Evolutionary conservation across 441 rosid species (phyloP).

Genomic region (Croton laevigatus): DNA sequence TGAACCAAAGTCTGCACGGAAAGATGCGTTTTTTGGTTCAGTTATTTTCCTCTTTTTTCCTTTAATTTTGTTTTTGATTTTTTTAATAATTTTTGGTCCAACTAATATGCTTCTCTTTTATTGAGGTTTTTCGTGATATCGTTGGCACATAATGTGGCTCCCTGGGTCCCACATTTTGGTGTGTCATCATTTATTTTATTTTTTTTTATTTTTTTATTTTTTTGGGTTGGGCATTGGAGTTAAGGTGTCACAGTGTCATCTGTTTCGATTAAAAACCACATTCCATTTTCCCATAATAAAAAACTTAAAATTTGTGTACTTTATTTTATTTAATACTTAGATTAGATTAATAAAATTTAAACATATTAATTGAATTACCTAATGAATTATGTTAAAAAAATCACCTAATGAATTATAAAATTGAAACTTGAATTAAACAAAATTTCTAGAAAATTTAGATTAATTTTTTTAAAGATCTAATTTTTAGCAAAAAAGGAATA

Average conservation of each 20-base stretch:
- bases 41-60: not conserved
- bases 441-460: too few species aligned
- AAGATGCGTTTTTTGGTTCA: not conserved
- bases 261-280: not conserved
- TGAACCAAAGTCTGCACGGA: not conserved
- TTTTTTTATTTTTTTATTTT: not conserved
- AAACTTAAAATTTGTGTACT: too few species aligned
- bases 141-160: not conserved
- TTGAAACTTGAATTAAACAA: too few species aligned
- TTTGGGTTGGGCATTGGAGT: not conserved
- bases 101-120: slow-evolving; percentile 11
- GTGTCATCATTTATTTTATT: not conserved
- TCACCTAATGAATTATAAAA: too few species aligned
- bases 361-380: too few species aligned
- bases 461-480: too few species aligned
- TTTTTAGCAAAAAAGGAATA: too few species aligned
- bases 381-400: too few species aligned
- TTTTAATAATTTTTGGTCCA: slow-evolving; percentile 1
- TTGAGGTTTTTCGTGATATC: not conserved
- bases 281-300: too few species aligned
- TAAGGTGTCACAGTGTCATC: not conserved
- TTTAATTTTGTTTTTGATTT: too few species aligned
- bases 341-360: too few species aligned
- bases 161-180: slow-evolving; percentile 6
- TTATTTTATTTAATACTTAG: too few species aligned